Base-by-base conservation (phyloP, 805 yeast genomes). In the Lipomyces chichibuensis region DNA sequence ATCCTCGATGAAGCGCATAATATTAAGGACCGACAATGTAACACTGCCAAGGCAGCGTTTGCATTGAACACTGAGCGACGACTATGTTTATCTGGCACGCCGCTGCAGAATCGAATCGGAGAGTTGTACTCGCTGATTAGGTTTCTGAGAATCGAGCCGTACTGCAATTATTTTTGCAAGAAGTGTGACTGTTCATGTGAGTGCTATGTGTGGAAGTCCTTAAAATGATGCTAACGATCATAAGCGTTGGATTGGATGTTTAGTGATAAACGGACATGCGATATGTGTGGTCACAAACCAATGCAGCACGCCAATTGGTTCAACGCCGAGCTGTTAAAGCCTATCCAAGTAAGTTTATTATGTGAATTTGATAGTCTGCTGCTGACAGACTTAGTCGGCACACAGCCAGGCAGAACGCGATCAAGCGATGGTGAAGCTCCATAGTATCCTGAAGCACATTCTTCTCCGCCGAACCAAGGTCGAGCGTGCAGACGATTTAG, bases 1-100 rank as follows among this genome's bases (percentile, higher is more conserved):
- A 85, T 95, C 17, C 80, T 95, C 61, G 99, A 95, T 79, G 99
- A 95, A 76, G 99, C 99, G 0, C 99, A 95, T 77, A 94, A 94
- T 75, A 94, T 95, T 81, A 95, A 95, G 76, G 98, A 95, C 77
- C 84, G 98, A 66, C 92, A 92, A 64, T 88, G 95, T 63, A 94
- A 94, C 32, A 95, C 99, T 0, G 93, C 98, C 0, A 88, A 90
- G 72, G 97, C 98, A 1, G 97, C 96, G 1, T 91, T 91, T 75
- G 81, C 82, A 66, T 78, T 95, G 65, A 79, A 83, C 39, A 86
- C 96, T 9, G 81, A 86, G 62, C 91, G 92, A 73, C 80, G 96
- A 71, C 91, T 97, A 90, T 95, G 99, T 78, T 77, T 95, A 37
- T 86, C 97, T 3, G 99, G 99, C 72, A 95, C 99, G 0, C 99